These are phyloP conservation scores for Saccharomyces hybrid DNA, from an alignment of 1,139 yeast genomes.

Conservation along the genomic window DNA sequence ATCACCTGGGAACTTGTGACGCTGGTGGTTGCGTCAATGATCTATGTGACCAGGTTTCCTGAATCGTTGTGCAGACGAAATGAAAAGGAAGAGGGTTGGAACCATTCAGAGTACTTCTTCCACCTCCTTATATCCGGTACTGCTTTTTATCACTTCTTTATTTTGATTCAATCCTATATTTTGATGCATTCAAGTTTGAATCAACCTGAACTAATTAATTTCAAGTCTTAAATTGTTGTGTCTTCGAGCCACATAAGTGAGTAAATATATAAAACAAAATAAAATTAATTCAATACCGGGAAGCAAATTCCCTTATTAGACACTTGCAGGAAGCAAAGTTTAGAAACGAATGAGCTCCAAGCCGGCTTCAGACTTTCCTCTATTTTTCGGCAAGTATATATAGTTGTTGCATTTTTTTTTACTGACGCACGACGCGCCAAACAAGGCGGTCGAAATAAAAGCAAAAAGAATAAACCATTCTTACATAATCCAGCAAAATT, in stretches of 20 bases:
- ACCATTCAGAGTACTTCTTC: slow-evolving; percentile 33
- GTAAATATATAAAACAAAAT: neutral
- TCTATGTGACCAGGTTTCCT: neutral
- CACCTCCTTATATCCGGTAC: slow-evolving; percentile 77
- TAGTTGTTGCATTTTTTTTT: neutral
- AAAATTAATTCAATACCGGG: neutral
- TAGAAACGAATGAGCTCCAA: too few species aligned
- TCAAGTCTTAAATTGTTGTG: neutral
- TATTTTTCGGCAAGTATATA: too few species aligned
- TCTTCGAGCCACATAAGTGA: neutral
- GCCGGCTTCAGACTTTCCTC: too few species aligned
- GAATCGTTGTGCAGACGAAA: neutral
- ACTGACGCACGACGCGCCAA: neutral
- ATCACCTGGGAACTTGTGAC: neutral
- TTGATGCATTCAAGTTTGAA: slow-evolving; percentile 17
- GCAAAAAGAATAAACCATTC: neutral
- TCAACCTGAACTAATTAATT: neutral
- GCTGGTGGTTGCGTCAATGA: neutral
- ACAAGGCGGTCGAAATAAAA: neutral
- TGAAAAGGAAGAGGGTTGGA: neutral
- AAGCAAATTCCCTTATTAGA: neutral
- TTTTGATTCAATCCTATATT: slow-evolving; percentile 39
- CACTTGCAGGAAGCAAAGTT: neutral
- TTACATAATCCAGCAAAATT: neutral
- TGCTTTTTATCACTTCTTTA: slow-evolving; percentile 67